These are phyloP conservation scores for Apiospora aurea DNA, from an alignment of 2,329 filamentous ascomycete species.

Conservation along the genomic window DNA sequence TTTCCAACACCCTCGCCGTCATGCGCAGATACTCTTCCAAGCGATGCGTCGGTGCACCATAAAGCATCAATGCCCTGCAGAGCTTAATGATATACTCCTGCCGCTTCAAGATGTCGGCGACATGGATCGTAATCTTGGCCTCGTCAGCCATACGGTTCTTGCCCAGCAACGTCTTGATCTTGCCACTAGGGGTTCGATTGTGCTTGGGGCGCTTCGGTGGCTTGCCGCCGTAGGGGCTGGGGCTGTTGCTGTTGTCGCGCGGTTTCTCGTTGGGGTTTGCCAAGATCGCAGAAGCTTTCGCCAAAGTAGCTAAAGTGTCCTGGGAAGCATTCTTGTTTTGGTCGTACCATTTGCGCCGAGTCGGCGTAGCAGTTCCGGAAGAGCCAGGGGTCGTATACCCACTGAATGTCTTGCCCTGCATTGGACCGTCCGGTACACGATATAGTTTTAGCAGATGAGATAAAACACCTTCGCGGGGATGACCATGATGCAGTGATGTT, in stretches of 20 bases:
- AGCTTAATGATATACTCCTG: conserved; percentile 86
- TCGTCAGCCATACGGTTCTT: conserved; percentile 52
- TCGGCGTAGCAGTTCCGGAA: conserved; percentile 52
- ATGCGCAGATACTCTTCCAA: conserved; percentile 92
- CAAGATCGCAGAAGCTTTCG: conserved; percentile 51
- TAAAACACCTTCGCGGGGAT: conserved; percentile 51
- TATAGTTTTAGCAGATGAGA: conserved; percentile 56
- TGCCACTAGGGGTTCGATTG: conserved; percentile 49
- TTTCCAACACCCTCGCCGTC: conserved; percentile 87
- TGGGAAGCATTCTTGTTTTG: conserved; percentile 50
- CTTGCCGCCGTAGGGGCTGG: conserved; percentile 31
- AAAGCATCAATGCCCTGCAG: conserved; percentile 86
- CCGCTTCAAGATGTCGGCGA: conserved; percentile 74
- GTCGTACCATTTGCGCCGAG: conserved; percentile 56
- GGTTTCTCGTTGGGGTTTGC: conserved; percentile 28
- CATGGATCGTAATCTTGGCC: conserved; percentile 56
- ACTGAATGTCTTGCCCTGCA: conserved; percentile 30
- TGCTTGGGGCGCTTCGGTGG: conserved; percentile 45
- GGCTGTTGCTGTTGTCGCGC: conserved; percentile 22
- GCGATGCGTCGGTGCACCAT: conserved; percentile 88
- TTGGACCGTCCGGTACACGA: conserved; percentile 44
- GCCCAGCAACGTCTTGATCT: conserved; percentile 41
- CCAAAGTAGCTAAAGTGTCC: conserved; percentile 55
- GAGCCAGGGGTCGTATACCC: conserved; percentile 45
- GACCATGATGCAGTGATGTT: conserved; percentile 30